Percentiles rank a stretch among this genome's conserved stretches.
phyloP scores from a whole-genome alignment of 768 basidiomycete genomes.

The Termitomyces sp. region DNA sequence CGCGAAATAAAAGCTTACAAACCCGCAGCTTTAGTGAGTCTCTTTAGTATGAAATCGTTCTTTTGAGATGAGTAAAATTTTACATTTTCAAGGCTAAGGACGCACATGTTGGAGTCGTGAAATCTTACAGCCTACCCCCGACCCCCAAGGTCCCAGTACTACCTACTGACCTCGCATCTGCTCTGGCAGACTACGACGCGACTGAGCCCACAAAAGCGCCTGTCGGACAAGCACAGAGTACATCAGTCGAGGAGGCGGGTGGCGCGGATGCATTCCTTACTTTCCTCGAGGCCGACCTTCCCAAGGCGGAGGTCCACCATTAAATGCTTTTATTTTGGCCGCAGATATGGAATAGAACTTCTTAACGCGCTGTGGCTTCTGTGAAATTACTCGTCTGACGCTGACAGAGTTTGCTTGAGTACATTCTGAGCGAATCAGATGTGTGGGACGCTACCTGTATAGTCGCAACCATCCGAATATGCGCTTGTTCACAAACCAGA shows the following conservation, averaged over 20 bases:
- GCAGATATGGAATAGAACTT: constrained; percentile 12
- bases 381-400: background rate
- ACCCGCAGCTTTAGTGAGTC: constrained; percentile 63
- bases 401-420: constrained; percentile 4
- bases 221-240: constrained; percentile 23
- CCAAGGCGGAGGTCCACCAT: constrained; percentile 25
- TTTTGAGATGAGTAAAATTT: background rate
- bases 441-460: background rate
- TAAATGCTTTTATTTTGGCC: constrained; percentile 11
- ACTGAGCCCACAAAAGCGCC: constrained; percentile 59
- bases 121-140: constrained; percentile 70
- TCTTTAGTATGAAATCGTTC: background rate
- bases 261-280: constrained; percentile 74
- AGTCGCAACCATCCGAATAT: background rate
- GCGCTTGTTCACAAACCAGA: background rate
- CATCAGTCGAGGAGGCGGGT: constrained; percentile 35
- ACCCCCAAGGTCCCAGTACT: constrained; percentile 70
- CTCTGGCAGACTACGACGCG: constrained; percentile 81
- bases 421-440: background rate
- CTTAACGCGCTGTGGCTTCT: background rate
- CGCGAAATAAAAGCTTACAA: constrained; percentile 89
- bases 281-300: constrained; percentile 74
- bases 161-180: constrained; percentile 81
- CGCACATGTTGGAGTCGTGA: constrained; percentile 85
- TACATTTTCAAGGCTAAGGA: constrained; percentile 65